Percentiles rank a stretch among this genome's conserved stretches.
Evolutionary conservation across 2,329 filamentous ascomycete genomes (phyloP).

Genomic region (Neonectria neomacrospora): DNA sequence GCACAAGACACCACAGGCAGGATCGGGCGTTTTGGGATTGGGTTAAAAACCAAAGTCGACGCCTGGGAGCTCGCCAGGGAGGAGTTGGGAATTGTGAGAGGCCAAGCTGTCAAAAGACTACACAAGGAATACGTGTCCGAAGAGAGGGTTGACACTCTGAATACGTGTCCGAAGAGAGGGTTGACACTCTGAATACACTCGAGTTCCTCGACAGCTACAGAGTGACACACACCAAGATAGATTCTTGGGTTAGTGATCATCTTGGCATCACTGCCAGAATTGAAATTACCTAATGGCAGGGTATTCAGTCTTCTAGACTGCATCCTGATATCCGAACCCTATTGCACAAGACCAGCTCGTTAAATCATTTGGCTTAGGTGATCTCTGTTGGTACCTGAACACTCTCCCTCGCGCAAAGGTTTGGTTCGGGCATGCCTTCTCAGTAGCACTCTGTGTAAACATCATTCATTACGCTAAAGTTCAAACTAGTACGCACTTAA

Average conservation of each 20-base stretch:
- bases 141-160: background rate
- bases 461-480: no score
- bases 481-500: no score
- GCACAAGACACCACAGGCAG: background rate
- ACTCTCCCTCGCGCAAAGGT: no score
- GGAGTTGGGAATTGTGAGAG: background rate
- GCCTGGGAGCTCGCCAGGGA: conserved; percentile 19
- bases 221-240: background rate
- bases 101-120: background rate
- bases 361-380: no score
- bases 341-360: no score
- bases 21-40: background rate
- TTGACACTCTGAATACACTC: background rate
- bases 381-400: no score
- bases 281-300: background rate
- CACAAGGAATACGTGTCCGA: conserved; percentile 8
- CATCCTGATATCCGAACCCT: no score
- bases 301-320: no score
- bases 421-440: no score
- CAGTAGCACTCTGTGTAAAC: no score
- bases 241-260: conserved; percentile 17
- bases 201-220: conserved; percentile 3
- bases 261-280: conserved; percentile 10
- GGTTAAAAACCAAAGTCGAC: conserved; percentile 4
- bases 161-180: conserved; percentile 3